These are phyloP conservation scores for Thelephora aurantiotincta DNA, from an alignment of 768 basidiomycete genomes.

Conservation along the genomic window DNA sequence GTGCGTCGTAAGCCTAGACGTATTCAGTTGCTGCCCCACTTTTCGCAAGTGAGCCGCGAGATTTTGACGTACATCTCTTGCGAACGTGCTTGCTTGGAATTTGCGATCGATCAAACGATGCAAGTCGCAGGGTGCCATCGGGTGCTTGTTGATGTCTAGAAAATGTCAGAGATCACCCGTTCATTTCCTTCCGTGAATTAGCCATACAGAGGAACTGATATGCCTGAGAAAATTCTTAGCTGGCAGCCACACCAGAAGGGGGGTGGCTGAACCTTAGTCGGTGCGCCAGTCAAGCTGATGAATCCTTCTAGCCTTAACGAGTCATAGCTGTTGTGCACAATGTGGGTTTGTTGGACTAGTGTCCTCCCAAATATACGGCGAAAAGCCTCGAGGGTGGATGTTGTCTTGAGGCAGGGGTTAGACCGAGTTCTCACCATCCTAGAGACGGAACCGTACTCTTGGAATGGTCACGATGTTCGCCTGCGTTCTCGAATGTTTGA, in stretches of 20 bases:
- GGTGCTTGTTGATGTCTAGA: slow-evolving; percentile 71
- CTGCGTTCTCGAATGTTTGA: slow-evolving; percentile 38
- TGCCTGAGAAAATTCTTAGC: slow-evolving; percentile 29
- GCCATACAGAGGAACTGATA: slow-evolving; percentile 77
- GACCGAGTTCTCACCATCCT: not conserved
- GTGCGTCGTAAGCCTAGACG: slow-evolving; percentile 54
- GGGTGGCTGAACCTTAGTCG: slow-evolving; percentile 42
- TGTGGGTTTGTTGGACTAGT: slow-evolving; percentile 59
- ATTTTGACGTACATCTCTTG: slow-evolving; percentile 46
- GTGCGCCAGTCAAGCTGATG: slow-evolving; percentile 63
- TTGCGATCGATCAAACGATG: slow-evolving; percentile 50
- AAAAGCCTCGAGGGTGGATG: slow-evolving; percentile 53
- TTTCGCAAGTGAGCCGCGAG: slow-evolving; percentile 1
- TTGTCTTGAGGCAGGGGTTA: slow-evolving; percentile 29
- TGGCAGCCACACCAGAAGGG: slow-evolving; percentile 1
- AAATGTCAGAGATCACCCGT: slow-evolving; percentile 3
- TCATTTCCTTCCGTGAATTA: not conserved
- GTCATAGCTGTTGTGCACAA: slow-evolving; percentile 35
- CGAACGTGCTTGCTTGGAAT: slow-evolving; percentile 59
- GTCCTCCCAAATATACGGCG: slow-evolving; percentile 62
- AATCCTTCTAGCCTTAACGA: slow-evolving; percentile 62
- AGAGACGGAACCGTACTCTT: slow-evolving; percentile 31
- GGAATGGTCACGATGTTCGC: slow-evolving; percentile 44
- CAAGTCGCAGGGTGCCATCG: slow-evolving; percentile 48
- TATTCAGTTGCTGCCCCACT: slow-evolving; percentile 1